Evolutionary conservation across 306 rosid genomes (phyloP).

Genomic region (Cicer judaicum): DNA sequence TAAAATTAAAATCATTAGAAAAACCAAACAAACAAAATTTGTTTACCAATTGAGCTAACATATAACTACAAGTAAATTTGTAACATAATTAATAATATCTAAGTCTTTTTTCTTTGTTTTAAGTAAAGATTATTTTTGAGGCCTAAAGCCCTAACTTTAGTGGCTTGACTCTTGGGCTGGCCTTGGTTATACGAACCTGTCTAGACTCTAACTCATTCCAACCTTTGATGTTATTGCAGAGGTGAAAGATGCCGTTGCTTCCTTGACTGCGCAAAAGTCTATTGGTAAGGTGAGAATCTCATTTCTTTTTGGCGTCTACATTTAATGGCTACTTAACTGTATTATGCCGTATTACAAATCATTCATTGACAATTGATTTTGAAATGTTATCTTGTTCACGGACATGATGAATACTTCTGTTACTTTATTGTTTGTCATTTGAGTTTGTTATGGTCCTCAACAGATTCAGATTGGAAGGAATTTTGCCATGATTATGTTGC

Average conservation of each 20-base stretch:
- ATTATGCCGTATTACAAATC: conserved; percentile 9
- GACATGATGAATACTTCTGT: neutral
- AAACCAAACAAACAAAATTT: too few relatives aligned
- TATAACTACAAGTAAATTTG: too few relatives aligned
- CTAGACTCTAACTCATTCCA: neutral
- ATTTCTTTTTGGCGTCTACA: neutral
- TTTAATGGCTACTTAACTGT: conserved; percentile 11
- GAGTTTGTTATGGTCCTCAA: conserved; percentile 4
- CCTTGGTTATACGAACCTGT: neutral
- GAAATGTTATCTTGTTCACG: conserved; percentile 18
- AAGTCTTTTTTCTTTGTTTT: too few relatives aligned
- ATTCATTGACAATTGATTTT: conserved; percentile 6
- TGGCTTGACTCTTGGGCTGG: too few relatives aligned
- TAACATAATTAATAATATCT: too few relatives aligned
- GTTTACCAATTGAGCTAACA: too few relatives aligned
- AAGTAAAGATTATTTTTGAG: too few relatives aligned
- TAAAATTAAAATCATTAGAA: too few relatives aligned
- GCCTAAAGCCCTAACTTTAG: too few relatives aligned
- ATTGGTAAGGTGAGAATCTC: conserved; percentile 63
- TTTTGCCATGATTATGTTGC: conserved; percentile 20
- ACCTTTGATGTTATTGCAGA: conserved; percentile 54
- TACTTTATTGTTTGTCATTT: neutral
- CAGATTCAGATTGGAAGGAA: neutral
- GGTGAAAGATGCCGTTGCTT: conserved; percentile 62
- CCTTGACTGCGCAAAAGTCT: conserved; percentile 69